phyloP scores from a whole-genome alignment of 108 stramenopile genomes.

The Cafeteria roenbergensis region DNA sequence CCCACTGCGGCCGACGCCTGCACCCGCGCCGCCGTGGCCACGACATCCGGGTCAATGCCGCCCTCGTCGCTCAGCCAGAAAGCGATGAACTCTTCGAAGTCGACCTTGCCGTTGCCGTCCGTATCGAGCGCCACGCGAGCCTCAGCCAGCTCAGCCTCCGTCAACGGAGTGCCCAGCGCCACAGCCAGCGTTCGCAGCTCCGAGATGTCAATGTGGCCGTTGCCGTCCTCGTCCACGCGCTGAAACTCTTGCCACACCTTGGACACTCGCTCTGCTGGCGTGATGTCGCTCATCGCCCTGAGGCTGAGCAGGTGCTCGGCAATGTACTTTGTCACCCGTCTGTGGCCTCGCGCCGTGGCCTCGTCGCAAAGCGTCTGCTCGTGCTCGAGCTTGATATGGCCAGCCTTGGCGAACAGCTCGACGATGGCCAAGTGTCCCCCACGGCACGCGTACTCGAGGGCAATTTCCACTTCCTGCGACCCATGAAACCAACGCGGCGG shows the following conservation, averaged over 20 bases:
- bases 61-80: background rate
- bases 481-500: too few relatives aligned
- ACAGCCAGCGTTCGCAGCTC: background rate
- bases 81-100: constrained; percentile 6
- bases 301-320: background rate
- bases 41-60: background rate
- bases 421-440: background rate
- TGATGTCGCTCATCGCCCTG: background rate
- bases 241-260: constrained; percentile 1
- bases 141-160: constrained; percentile 9
- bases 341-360: background rate
- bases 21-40: background rate
- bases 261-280: background rate
- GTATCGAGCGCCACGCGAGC: background rate
- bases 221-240: background rate
- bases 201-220: background rate
- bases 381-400: background rate
- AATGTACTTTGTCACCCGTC: background rate
- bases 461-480: background rate
- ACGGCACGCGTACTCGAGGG: background rate
- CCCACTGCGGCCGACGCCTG: too few relatives aligned
- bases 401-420: background rate
- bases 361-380: background rate
- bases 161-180: background rate
- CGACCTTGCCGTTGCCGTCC: constrained; percentile 3